Percentiles rank a stretch among this genome's conserved stretches.
Evolutionary conservation across 306 rosid genomes (phyloP).

Genomic region (Clitoria ternatea): DNA sequence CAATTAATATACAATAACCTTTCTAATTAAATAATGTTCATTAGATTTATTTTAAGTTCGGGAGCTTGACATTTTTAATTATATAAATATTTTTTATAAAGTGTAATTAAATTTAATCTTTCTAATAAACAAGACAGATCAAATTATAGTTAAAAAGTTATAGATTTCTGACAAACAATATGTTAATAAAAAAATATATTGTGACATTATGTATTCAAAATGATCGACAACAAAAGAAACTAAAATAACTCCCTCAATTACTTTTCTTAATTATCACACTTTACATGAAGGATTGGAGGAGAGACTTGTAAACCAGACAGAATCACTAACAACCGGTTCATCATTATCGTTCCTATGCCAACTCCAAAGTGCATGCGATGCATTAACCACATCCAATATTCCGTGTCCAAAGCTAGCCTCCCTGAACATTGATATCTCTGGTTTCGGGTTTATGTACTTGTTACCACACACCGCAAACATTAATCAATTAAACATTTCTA

Average conservation of each 20-base stretch:
- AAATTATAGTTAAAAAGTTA: too few relatives aligned
- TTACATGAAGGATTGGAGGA: constrained; percentile 49
- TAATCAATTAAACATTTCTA: background rate
- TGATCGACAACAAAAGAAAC: background rate
- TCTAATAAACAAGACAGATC: too few relatives aligned
- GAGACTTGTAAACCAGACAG: constrained; percentile 48
- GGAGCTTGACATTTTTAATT: too few relatives aligned
- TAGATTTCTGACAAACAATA: too few relatives aligned
- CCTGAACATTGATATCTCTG: constrained; percentile 60
- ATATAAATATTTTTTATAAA: too few relatives aligned
- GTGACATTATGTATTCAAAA: background rate
- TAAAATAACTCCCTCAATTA: background rate
- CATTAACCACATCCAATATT: constrained; percentile 49
- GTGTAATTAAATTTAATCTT: too few relatives aligned
- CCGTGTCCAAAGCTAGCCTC: constrained; percentile 94
- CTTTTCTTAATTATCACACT: background rate
- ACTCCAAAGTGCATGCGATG: constrained; percentile 64
- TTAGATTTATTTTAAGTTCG: too few relatives aligned
- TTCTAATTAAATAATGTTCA: too few relatives aligned
- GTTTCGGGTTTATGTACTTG: constrained; percentile 58
- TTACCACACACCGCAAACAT: background rate
- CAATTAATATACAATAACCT: too few relatives aligned
- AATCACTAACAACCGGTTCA: constrained; percentile 40
- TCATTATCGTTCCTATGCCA: constrained; percentile 74
- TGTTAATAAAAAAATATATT: too few relatives aligned